phyloP scores from a whole-genome alignment of 106 monocot genomes.

The Dioscorea alata region DNA sequence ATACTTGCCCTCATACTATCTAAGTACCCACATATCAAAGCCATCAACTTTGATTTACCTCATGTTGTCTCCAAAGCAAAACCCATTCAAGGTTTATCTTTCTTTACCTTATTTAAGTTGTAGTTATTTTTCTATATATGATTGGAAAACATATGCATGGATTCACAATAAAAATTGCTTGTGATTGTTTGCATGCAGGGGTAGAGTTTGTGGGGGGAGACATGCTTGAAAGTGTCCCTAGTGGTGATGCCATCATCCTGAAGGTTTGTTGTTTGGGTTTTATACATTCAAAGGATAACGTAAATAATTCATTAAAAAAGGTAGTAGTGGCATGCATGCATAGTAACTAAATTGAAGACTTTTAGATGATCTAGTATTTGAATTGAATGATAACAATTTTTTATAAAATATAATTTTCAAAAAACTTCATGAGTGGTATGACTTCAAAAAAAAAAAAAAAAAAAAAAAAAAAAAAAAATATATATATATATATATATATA shows the following conservation, averaged over 20 bases:
- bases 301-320: too few species aligned
- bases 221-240: slow-evolving; percentile 45
- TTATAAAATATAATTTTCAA: too few species aligned
- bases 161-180: background rate
- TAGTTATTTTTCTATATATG: background rate
- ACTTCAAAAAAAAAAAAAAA: too few species aligned
- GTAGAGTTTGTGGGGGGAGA: slow-evolving; percentile 41
- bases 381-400: too few species aligned
- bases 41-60: slow-evolving; percentile 21
- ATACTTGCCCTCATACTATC: slow-evolving; percentile 7
- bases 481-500: too few species aligned
- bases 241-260: slow-evolving; percentile 49
- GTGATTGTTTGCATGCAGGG: background rate
- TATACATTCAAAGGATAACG: too few species aligned
- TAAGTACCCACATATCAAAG: slow-evolving; percentile 16
- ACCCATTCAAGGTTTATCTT: slow-evolving; percentile 4
- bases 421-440: too few species aligned
- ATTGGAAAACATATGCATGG: background rate
- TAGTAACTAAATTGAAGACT: too few species aligned
- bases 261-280: slow-evolving; percentile 22
- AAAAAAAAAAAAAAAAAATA: too few species aligned
- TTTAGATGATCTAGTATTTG: too few species aligned
- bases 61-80: slow-evolving; percentile 9
- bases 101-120: background rate
- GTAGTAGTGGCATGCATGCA: too few species aligned